Base-by-base conservation (phyloP, 179 eudicot species). In the Actinidia chinensis region DNA sequence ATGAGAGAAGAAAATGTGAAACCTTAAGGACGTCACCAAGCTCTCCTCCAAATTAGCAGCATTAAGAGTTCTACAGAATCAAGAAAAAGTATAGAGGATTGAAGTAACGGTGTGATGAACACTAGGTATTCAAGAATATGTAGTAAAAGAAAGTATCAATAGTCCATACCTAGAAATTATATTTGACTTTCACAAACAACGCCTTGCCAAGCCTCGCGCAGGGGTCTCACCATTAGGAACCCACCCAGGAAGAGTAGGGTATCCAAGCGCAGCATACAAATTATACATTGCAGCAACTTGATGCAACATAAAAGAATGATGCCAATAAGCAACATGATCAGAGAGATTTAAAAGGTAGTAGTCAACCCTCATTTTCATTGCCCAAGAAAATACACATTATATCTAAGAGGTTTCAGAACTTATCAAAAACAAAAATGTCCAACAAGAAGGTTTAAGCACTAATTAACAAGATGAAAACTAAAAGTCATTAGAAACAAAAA, bases 131-230 rank as follows among this genome's bases (percentile, higher is more conserved):
- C 76, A 74, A n/a, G n/a, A n/a, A 71, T 44, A 52, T 55, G 55
- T 5, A 65, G 55, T 28, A 67, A 36, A 65, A 68, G 54, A 73
- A 77, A 6, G n/a, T 40, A 58, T n/a, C n/a, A n/a, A n/a, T n/a
- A n/a, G n/a, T 51, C 40, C 79, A 23, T 89, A 96, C 99, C 94
- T 87, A 76, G 90, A 88, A 36, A 82, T 87, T 66, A 96, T 89
- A 81, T 86, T 84, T 61, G 90, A 76, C 79, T 76, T 84, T 89
- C 93, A 82, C 99, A 96, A 33, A 11, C 84, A 15, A 96, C 97
- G 52, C 99, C 99, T 94, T 94, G 99, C 99, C 99, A 96, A 78
- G 82, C 76, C 7, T 87, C 97, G 78, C 61, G 76, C 99, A 96
- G 44, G 99, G 99, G 86, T 96, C 99, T 80, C 99, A 72, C 91